These are phyloP conservation scores for Ogataea naganishii DNA, from an alignment of 805 yeast genomes.

Conservation along the genomic window DNA sequence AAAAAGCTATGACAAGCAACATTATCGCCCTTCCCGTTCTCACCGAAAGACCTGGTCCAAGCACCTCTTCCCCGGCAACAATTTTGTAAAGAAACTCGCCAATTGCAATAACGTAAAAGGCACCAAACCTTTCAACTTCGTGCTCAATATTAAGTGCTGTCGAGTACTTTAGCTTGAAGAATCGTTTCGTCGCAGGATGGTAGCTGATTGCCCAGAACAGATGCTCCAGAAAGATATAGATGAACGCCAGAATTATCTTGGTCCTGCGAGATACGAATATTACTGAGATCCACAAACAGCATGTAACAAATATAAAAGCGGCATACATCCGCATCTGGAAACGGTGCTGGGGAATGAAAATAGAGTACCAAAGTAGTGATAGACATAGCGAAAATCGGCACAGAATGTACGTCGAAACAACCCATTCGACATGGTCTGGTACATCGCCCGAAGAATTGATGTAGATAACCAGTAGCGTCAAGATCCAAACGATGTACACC, in stretches of 20 bases:
- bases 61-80: constrained; percentile 38
- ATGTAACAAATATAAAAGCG: constrained; percentile 22
- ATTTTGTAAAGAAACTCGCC: constrained; percentile 53
- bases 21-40: constrained; percentile 41
- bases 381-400: constrained; percentile 33
- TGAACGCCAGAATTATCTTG: constrained; percentile 36
- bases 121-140: constrained; percentile 52
- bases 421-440: constrained; percentile 28
- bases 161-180: constrained; percentile 33
- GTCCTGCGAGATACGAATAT: constrained; percentile 38
- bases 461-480: constrained; percentile 39
- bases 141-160: constrained; percentile 62
- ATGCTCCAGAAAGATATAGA: constrained; percentile 33
- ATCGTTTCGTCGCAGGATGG: constrained; percentile 39
- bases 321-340: constrained; percentile 37
- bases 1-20: constrained; percentile 37
- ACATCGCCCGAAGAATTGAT: constrained; percentile 38
- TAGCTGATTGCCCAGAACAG: constrained; percentile 25
- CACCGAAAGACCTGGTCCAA: constrained; percentile 33
- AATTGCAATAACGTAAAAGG: constrained; percentile 54
- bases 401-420: constrained; percentile 39
- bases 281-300: constrained; percentile 41
- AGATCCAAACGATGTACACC: constrained; percentile 41
- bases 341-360: constrained; percentile 40
- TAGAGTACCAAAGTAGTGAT: constrained; percentile 30